Evolutionary conservation across 2,329 filamentous ascomycete species (phyloP), one percentile per base, ranked within the genome.

Genomic region (Fusarium piperis): DNA sequence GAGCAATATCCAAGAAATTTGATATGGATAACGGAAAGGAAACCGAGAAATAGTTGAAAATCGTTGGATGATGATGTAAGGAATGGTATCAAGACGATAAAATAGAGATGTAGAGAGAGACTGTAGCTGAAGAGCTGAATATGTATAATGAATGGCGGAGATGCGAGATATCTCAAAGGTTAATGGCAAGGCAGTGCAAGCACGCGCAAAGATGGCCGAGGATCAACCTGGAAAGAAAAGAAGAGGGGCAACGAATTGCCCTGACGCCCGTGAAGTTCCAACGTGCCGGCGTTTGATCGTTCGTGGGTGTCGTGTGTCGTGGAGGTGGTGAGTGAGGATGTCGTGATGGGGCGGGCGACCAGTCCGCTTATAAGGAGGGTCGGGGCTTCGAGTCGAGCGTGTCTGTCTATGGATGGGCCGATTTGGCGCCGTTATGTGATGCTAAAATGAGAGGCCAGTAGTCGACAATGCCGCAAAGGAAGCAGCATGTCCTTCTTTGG

Each of bases 181-280:
- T 64, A 68, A 74, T 58, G 62, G 56, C 64, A 65, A 66, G 65
- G 75, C 72, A 74, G 72, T 76, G 64, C 75, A 77, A 77, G 72
- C 75, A 76, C 74, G 71, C 67, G 68, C 65, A 56, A 85, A 83
- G 75, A 78, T 69, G 80, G 83, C 86, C 86, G 80, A 89, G 87
- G 86, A 82, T 89, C 87, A 88, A 89, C 87, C 87, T 85, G 85
- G 76, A 73, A 78, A 73, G 74, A 79, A 76, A 58, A 64, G 74
- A 77, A 75, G 60, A 65, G 59, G 56, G 68, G 69, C 68, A 76
- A 74, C 59, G 63, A 70, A 62, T 70, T 76, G 74, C 74, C 73
- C 59, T 30, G 61, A 58, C 61, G 62, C 74, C 73, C 64, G 73
- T 67, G 51, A 70, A 68, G 62, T 60, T 76, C 65, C 74, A 76